Base-by-base conservation (phyloP, 164 flowering plant species). In the Stephania japonica region DNA sequence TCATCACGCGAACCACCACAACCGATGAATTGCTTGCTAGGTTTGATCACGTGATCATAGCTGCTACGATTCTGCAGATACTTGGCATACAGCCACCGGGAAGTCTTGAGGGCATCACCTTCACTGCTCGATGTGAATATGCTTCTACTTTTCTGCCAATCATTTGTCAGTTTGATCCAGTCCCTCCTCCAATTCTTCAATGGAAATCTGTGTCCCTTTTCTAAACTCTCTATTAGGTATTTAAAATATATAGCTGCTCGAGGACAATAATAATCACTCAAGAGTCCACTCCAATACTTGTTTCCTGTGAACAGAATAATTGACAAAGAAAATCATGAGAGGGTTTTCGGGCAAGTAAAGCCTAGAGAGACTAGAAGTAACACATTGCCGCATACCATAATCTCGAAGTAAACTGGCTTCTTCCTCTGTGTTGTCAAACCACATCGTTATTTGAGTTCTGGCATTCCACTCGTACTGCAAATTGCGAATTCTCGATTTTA, bases 401-500 rank as follows among this genome's bases (percentile, higher is more conserved):
- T 91, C 91, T 65, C 90, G 88, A 70, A 91, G 89, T 21, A 88
- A 82, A 78, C 93, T 87, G 27, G 96, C 86, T 79, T 89, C 93
- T 32, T 84, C 86, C 78, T 84, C 86, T 7, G 89, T 81, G 83
- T 88, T 91, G 83, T 91, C 92, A 62, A 85, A 88, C 93, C 93
- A 89, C 93, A 91, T 91, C 0, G 93, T 89, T 77, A 89, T 84
- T 77, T 89, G 92, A 23, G 91, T 89, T 83, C 96, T 86, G 41
- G 96, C 95, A 76, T 90, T 90, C 93, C 96, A 89, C 78, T 91
- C 93, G 71, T 74, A 89, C 91, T 91, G 85, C 56, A 80, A 1
- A 49, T 67, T 0, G 32, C 14, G 73, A 56, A 56, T 56, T 14
- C 23, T 18, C 53, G n/a, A 19, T 12, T 23, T 4, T 32, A 32